Evolutionary conservation across 73 alveolate species (phyloP), one percentile per base, ranked within the genome.

Genomic region (Effrenium voratum): DNA sequence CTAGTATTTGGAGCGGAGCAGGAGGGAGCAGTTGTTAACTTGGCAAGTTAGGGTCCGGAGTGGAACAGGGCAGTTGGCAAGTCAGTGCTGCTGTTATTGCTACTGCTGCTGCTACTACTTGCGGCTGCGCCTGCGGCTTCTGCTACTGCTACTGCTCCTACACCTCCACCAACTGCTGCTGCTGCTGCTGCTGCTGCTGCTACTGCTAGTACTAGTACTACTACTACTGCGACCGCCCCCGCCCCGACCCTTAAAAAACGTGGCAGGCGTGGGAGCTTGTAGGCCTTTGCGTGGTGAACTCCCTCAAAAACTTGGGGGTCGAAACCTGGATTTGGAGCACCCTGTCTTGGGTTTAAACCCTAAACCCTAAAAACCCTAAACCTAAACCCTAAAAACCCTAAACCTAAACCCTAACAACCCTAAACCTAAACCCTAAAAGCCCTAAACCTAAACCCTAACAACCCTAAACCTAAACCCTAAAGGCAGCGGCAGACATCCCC

Each of bases 191-290:
- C 80, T 68, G 22, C 80, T 68, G 22, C 80, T 68, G 22, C 80
- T 68, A 68, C 80, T 68, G 22, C 80, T 68, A 68, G 38, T 68
- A 68, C 80, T 68, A 68, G 38, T 68, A 68, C 80, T 68, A 68
- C 80, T 68, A 68, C 80, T 68, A 68, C 80, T 68, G 22, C 80
- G n/a, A 68, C 41, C 41, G 22, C 80, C 41, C 6, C 80, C 41
- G 22, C 41, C 41, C 6, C 80, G 12, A 68, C 80, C 41, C 6
- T n/a, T n/a, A 68, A 12, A 6, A 68, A 12, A 6, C 6, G 38
- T n/a, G 22, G 38, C 41, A 68, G 38, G 12, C 6, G 38, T n/a
- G 22, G 38, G 12, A 68, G 38, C 41, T 12, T n/a, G 12, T 12
- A 12, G 12, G 22, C 80, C 41, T 12, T n/a, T n/a, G 22, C 80